Percentiles rank a stretch among this genome's conserved stretches.
These are phyloP conservation scores for Nannizzia gypsea DNA, from an alignment of 2,329 filamentous ascomycete species.

Conservation along the genomic window DNA sequence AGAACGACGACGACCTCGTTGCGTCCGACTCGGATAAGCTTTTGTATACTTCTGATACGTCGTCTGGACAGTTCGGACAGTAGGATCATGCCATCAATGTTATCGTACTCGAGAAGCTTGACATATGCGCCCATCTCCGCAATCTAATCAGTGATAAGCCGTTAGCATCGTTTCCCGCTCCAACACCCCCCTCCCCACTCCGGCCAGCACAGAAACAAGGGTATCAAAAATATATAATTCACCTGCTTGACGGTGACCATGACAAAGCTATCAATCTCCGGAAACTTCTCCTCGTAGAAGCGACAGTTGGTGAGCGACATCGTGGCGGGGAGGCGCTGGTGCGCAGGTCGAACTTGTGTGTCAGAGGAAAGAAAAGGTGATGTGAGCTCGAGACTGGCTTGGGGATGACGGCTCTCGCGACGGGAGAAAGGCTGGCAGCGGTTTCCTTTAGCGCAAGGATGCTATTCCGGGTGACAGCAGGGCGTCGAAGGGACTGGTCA, in stretches of 20 bases:
- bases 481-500: not conserved
- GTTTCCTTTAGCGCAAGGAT: not conserved
- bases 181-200: not conserved
- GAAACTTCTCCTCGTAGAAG: slow-evolving; percentile 96
- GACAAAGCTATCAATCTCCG: slow-evolving; percentile 98
- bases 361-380: not conserved
- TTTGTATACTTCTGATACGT: slow-evolving; percentile 98
- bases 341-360: not conserved
- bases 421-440: not conserved
- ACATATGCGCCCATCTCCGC: slow-evolving; percentile 99
- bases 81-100: slow-evolving; percentile 99
- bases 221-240: slow-evolving; percentile 12
- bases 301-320: slow-evolving; percentile 96
- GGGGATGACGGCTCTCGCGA: not conserved
- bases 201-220: not conserved
- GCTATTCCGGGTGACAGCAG: not conserved
- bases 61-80: slow-evolving; percentile 93
- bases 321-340: slow-evolving; percentile 37
- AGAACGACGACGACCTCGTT: slow-evolving; percentile 98
- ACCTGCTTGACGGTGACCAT: slow-evolving; percentile 99
- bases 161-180: not conserved
- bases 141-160: slow-evolving; percentile 48
- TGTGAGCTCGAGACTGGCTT: not conserved
- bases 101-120: slow-evolving; percentile 98
- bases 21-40: slow-evolving; percentile 92